Conservation (phyloP, 2,329 filamentous ascomycete species). For the Helotiales sp. region DNA sequence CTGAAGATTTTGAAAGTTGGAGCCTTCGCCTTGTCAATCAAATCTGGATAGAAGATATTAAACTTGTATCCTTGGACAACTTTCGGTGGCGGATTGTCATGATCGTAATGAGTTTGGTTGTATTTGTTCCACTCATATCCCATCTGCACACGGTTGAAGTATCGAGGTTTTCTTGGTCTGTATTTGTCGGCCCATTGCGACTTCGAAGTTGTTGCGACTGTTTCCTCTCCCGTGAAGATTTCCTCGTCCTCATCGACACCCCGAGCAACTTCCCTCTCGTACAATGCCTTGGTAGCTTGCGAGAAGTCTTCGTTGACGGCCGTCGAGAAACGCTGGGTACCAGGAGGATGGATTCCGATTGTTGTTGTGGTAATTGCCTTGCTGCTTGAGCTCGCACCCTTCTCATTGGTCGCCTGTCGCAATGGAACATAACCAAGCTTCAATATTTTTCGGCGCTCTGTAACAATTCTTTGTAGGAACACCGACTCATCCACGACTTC, state of each 20-base stretch:
- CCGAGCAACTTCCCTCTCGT: slow-evolving; percentile 89
- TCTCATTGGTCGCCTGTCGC: slow-evolving; percentile 49
- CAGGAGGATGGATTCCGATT: slow-evolving; percentile 54
- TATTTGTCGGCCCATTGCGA: slow-evolving; percentile 86
- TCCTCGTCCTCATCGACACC: slow-evolving; percentile 94
- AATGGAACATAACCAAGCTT: slow-evolving; percentile 73
- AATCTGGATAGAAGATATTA: slow-evolving; percentile 98
- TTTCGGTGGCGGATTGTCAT: slow-evolving; percentile 96
- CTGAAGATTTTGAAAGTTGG: slow-evolving; percentile 96
- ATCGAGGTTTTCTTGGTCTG: slow-evolving; percentile 87
- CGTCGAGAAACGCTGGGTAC: slow-evolving; percentile 71
- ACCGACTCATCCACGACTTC: slow-evolving; percentile 61
- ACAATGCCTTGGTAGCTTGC: slow-evolving; percentile 83
- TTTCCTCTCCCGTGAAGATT: slow-evolving; percentile 90
- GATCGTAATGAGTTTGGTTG: slow-evolving; percentile 99
- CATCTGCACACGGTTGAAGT: slow-evolving; percentile 98
- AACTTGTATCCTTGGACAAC: slow-evolving; percentile 99
- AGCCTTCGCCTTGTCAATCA: slow-evolving; percentile 92
- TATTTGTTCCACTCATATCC: slow-evolving; percentile 99
- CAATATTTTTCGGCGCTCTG: slow-evolving; percentile 63
- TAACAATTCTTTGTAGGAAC: slow-evolving; percentile 62
- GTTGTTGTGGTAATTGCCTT: slow-evolving; percentile 45
- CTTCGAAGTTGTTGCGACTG: slow-evolving; percentile 65
- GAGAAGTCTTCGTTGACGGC: slow-evolving; percentile 80
- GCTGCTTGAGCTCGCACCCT: slow-evolving; percentile 41